Percentiles rank a stretch among this genome's conserved stretches.
Evolutionary conservation across 2,329 filamentous ascomycete genomes (phyloP).

Genomic region (Juglanconis juglandina): DNA sequence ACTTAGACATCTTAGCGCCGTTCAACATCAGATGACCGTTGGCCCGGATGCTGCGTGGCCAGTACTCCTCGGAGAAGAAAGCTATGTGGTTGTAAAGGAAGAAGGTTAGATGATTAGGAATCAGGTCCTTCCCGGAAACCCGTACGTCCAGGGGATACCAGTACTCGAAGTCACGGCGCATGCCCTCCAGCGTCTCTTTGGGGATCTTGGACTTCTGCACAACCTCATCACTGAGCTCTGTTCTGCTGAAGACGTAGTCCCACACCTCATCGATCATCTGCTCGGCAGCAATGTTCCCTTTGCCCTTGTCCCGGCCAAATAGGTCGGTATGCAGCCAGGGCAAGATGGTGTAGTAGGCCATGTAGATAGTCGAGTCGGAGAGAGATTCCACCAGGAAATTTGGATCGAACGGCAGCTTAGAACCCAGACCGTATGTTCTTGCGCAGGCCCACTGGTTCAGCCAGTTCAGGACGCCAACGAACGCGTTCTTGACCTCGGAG

Average conservation of each 20-base stretch:
- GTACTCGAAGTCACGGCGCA: slow-evolving; percentile 93
- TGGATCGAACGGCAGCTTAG: slow-evolving; percentile 90
- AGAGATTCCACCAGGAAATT: slow-evolving; percentile 89
- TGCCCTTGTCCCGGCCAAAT: slow-evolving; percentile 71
- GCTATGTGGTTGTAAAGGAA: slow-evolving; percentile 92
- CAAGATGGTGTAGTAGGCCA: slow-evolving; percentile 71
- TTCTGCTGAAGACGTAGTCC: slow-evolving; percentile 89
- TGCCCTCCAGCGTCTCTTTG: slow-evolving; percentile 67
- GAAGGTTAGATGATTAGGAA: slow-evolving; percentile 91
- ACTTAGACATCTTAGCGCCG: slow-evolving; percentile 98
- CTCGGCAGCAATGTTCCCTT: slow-evolving; percentile 68
- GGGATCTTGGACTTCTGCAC: slow-evolving; percentile 66
- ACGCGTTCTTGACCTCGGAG: slow-evolving; percentile 72
- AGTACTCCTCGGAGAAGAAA: slow-evolving; percentile 82
- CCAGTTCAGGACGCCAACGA: slow-evolving; percentile 86
- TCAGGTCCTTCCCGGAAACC: slow-evolving; percentile 87
- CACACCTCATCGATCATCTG: slow-evolving; percentile 95
- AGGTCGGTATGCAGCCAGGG: slow-evolving; percentile 76
- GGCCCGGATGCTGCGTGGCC: slow-evolving; percentile 79
- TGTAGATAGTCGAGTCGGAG: slow-evolving; percentile 90
- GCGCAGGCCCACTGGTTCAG: slow-evolving; percentile 94
- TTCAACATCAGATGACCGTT: slow-evolving; percentile 95
- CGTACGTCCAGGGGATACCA: slow-evolving; percentile 92
- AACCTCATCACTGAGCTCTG: slow-evolving; percentile 65
- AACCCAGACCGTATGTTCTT: slow-evolving; percentile 85